Base-by-base conservation (phyloP, 2,329 filamentous ascomycete genomes). In the Botrytis squamosa region DNA sequence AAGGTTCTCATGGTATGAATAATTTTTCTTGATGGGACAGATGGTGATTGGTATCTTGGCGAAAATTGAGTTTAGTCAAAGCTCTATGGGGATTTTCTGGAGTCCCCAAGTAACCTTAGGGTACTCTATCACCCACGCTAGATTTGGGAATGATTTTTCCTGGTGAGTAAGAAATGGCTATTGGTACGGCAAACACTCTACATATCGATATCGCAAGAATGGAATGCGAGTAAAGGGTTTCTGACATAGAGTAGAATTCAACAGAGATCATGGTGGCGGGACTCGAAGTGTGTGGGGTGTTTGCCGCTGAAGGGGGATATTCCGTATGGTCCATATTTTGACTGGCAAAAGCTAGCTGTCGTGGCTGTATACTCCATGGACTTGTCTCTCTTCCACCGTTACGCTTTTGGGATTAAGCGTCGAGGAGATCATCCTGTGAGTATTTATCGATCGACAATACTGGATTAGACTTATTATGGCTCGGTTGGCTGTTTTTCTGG, bases 61-160 rank as follows among this genome's bases (percentile, higher is more conserved):
- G n/a, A 42, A 38, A 38, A 64, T 64, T 44, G 22, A n/a, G n/a
- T 42, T 64, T 64, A 12, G 62, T 64, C 62, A 40, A 64, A 64
- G 62, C 62, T 64, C 62, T 42, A 44, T 64, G 62, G 62, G 62
- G 62, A 20, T 33, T 64, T 64, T 64, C 62, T 64, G 40, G 62
- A 64, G 62, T 42, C 42, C 38, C 46, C 46, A 25, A 59, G n/a
- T 29, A 33, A 33, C 33, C 33, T 33, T 33, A 57, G 52, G 22
- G 22, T 55, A n/a, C 14, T n/a, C n/a, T 29, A 33, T 57, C 14
- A n/a, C 6, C 25, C 9, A 60, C 33, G 20, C 33, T 60, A 40
- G n/a, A 25, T 62, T n/a, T 62, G 22, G 36, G n/a, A 40, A n/a
- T 25, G 36, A 36, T 8, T 40, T 40, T 62, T 38, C 12, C 59